Conservation (phyloP, 2,329 filamentous ascomycete species). For the Trichoderma sp. region DNA sequence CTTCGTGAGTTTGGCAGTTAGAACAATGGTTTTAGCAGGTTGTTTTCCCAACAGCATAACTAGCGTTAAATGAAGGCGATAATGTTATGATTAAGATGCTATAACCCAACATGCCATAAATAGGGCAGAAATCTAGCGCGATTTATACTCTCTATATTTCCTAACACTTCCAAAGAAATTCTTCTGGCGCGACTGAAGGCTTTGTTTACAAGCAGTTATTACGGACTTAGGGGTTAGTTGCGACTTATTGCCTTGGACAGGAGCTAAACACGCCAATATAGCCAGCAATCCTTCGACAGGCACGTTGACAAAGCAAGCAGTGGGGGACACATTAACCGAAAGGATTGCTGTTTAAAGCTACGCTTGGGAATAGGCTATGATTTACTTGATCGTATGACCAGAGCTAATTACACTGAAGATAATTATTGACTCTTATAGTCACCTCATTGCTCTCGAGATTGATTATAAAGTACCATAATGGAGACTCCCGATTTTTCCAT, state of each 20-base stretch:
- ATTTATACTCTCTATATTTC: neutral
- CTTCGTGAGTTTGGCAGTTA: neutral
- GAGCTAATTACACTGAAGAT: neutral
- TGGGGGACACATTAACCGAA: neutral
- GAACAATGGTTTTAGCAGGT: no score
- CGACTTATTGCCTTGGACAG: neutral
- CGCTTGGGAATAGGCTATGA: neutral
- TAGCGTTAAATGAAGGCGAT: neutral
- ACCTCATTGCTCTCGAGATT: neutral
- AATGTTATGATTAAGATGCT: neutral
- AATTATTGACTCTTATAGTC: neutral
- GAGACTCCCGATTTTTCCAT: neutral
- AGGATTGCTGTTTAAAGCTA: neutral
- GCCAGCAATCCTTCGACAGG: neutral
- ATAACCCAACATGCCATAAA: neutral
- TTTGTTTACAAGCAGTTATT: neutral
- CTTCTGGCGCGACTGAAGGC: neutral
- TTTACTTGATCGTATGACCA: neutral
- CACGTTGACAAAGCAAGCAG: neutral
- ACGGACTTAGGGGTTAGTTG: neutral
- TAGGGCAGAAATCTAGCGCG: neutral
- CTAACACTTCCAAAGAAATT: neutral
- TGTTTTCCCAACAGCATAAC: no score
- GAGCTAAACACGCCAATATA: neutral
- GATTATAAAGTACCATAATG: neutral